phyloP scores from a whole-genome alignment of 371 early-diverging fungal genomes.

The Mucor velutinosus region DNA sequence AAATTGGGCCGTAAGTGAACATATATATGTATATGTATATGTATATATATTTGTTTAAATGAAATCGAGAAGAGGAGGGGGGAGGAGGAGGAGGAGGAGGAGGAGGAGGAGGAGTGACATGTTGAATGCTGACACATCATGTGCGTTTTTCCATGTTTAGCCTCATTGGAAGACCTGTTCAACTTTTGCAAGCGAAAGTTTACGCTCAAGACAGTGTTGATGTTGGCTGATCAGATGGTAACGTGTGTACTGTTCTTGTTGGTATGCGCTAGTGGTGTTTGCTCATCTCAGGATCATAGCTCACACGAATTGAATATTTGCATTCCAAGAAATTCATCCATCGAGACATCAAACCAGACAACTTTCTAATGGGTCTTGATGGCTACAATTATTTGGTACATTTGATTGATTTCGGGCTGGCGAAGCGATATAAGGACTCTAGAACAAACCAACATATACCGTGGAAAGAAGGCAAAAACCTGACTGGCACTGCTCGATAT shows the following conservation, averaged over 20 bases:
- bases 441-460: constrained; percentile 95
- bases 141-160: constrained; percentile 1
- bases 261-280: neutral
- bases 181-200: constrained; percentile 95
- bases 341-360: constrained; percentile 94
- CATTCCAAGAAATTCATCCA: constrained; percentile 86
- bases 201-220: constrained; percentile 93
- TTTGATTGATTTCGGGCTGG: constrained; percentile 98
- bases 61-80: neutral
- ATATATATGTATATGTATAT: neutral
- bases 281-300: constrained; percentile 48
- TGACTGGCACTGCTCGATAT: constrained; percentile 99
- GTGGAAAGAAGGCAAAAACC: constrained; percentile 93
- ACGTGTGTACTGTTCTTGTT: neutral
- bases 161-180: constrained; percentile 92
- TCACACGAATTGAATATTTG: constrained; percentile 96
- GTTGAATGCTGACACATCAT: neutral
- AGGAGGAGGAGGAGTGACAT: neutral
- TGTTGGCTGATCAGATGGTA: constrained; percentile 97
- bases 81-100: too few species aligned
- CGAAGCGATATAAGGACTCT: constrained; percentile 96
- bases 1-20: constrained; percentile 88
- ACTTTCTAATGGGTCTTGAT: constrained; percentile 92
- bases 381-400: constrained; percentile 78
- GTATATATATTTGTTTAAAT: neutral